Evolutionary conservation across 805 yeast genomes (phyloP).

Genomic region (Lachancea quebecensis): DNA sequence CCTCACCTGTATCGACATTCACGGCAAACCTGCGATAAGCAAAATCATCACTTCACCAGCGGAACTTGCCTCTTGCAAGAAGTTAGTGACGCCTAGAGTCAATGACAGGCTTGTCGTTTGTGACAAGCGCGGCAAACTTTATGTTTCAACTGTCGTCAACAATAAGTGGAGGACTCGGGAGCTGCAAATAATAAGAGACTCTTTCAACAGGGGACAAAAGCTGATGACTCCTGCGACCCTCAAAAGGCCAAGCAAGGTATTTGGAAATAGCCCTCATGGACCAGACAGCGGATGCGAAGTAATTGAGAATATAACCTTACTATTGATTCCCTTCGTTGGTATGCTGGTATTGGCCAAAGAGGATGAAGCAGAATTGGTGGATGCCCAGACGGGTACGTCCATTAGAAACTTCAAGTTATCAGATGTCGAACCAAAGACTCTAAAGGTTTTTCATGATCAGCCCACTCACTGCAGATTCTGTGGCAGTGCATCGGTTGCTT

Average conservation of each 20-base stretch:
- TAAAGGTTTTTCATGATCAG: constrained; percentile 71
- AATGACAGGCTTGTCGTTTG: constrained; percentile 62
- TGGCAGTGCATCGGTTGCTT: constrained; percentile 75
- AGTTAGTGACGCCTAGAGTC: constrained; percentile 62
- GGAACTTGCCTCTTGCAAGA: constrained; percentile 44
- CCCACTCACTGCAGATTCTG: constrained; percentile 88
- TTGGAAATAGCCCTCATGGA: too few relatives aligned
- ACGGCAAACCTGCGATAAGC: constrained; percentile 36
- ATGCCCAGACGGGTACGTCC: constrained; percentile 70
- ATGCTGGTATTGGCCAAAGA: constrained; percentile 59
- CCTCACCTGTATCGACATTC: constrained; percentile 34
- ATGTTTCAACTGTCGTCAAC: constrained; percentile 59
- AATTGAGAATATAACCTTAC: constrained; percentile 33
- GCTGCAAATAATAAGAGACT: constrained; percentile 41
- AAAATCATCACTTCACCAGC: constrained; percentile 24
- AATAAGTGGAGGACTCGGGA: constrained; percentile 57
- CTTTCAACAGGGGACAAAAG: constrained; percentile 39
- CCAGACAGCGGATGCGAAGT: not conserved
- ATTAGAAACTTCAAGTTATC: constrained; percentile 57
- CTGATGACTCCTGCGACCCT: constrained; percentile 35
- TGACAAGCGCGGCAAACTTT: constrained; percentile 41
- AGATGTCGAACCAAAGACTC: constrained; percentile 49
- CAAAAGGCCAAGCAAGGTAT: constrained; percentile 8
- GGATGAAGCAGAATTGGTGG: constrained; percentile 57
- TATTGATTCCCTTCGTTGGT: constrained; percentile 63